A percentile compares a stretch with the other conserved stretches of the same genome.
Conservation (phyloP, 2,329 filamentous ascomycete species). For the Mycocentrospora acerina region DNA sequence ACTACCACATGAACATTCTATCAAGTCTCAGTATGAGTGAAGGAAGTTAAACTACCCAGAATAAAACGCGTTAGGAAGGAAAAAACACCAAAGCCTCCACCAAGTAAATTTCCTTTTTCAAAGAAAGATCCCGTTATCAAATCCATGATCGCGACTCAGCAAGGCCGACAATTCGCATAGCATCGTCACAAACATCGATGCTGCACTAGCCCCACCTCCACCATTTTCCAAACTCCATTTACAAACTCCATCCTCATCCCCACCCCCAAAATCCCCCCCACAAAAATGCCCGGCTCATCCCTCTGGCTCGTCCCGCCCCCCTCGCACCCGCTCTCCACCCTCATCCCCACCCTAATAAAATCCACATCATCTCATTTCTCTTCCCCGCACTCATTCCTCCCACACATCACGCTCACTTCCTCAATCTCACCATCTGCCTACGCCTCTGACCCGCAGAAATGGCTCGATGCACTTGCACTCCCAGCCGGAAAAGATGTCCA, state of each 20-base stretch:
- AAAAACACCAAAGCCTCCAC: too few species aligned
- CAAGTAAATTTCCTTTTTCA: too few species aligned
- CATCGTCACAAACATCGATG: too few species aligned
- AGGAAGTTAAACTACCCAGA: too few species aligned
- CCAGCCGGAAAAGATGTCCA: constrained; percentile 14
- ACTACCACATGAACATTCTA: too few species aligned
- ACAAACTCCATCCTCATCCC: background rate
- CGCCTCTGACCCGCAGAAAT: constrained; percentile 36
- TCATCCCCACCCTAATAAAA: constrained; percentile 39
- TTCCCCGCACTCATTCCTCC: constrained; percentile 43
- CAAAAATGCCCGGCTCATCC: constrained; percentile 44
- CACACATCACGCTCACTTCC: constrained; percentile 47
- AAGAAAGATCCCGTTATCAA: too few species aligned
- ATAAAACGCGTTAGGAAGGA: too few species aligned
- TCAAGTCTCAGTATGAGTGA: too few species aligned
- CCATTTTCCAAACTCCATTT: background rate
- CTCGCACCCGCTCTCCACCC: constrained; percentile 30
- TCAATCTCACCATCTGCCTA: constrained; percentile 32
- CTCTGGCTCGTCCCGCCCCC: constrained; percentile 47
- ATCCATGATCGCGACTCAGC: too few species aligned
- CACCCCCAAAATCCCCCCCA: background rate
- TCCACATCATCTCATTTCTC: constrained; percentile 35
- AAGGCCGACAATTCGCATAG: too few species aligned
- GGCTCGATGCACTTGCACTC: constrained; percentile 38
- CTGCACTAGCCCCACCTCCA: too few species aligned